Conservation (phyloP, 768 basidiomycete species). For the Phylloporus sp. region DNA sequence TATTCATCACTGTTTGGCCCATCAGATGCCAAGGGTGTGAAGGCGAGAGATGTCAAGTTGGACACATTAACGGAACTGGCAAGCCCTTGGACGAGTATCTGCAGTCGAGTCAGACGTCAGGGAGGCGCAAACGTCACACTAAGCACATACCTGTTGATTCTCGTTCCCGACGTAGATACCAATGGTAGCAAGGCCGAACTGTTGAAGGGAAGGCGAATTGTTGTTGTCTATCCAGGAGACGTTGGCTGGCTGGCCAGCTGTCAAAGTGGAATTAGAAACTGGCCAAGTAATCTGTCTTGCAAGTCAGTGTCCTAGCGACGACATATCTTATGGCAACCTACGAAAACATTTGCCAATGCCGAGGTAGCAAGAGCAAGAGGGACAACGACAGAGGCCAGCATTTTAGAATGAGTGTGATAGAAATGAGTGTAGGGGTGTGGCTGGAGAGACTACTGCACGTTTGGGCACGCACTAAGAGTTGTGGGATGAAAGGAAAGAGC, state of each 20-base stretch:
- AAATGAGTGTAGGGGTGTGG: slow-evolving; percentile 24
- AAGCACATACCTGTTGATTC: slow-evolving; percentile 49
- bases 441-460: slow-evolving; percentile 4
- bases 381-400: slow-evolving; percentile 50
- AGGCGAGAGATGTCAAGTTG: slow-evolving; percentile 40
- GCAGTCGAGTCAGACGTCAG: not conserved
- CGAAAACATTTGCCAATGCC: slow-evolving; percentile 54
- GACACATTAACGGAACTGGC: slow-evolving; percentile 49
- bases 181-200: slow-evolving; percentile 50
- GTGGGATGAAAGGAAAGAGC: not conserved
- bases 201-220: slow-evolving; percentile 40
- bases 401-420: slow-evolving; percentile 27
- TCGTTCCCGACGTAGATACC: slow-evolving; percentile 64
- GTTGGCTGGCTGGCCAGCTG: slow-evolving; percentile 47
- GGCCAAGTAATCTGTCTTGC: slow-evolving; percentile 55
- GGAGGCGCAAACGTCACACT: not conserved
- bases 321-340: slow-evolving; percentile 32
- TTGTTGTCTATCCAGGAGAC: slow-evolving; percentile 62
- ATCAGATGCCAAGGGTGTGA: slow-evolving; percentile 48
- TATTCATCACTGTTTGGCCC: slow-evolving; percentile 57
- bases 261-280: slow-evolving; percentile 39
- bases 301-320: not conserved
- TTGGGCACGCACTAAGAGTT: not conserved
- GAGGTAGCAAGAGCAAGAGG: slow-evolving; percentile 51
- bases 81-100: slow-evolving; percentile 60